Evolutionary conservation across 257 asterid species (phyloP).

Genomic region (Ajuga chamaepitys): DNA sequence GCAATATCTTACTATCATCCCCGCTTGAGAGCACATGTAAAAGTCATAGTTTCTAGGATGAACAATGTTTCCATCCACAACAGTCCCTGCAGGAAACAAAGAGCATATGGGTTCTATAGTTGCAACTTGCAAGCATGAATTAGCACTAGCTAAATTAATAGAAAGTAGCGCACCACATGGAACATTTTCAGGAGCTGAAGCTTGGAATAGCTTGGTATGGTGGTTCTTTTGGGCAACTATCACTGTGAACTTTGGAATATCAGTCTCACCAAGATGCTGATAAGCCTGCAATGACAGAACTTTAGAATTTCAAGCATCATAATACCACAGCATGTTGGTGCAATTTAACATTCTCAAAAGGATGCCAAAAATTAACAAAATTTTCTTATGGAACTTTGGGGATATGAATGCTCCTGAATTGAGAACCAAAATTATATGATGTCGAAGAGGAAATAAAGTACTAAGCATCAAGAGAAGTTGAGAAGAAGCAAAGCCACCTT

Average conservation of each 20-base stretch:
- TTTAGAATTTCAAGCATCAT: conserved; percentile 11
- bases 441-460: background rate
- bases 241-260: conserved; percentile 74
- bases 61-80: conserved; percentile 67
- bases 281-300: conserved; percentile 49
- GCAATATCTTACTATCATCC: conserved; percentile 56
- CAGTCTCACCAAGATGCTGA: conserved; percentile 70
- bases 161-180: conserved; percentile 56
- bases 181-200: conserved; percentile 60
- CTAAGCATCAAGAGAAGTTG: conserved; percentile 6
- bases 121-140: background rate
- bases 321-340: background rate
- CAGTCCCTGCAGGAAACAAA: conserved; percentile 55
- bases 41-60: conserved; percentile 84
- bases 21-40: conserved; percentile 86
- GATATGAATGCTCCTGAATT: background rate
- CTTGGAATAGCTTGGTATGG: conserved; percentile 76
- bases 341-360: background rate
- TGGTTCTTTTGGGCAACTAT: conserved; percentile 89
- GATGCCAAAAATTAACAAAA: background rate
- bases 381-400: background rate
- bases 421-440: background rate
- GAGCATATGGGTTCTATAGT: background rate
- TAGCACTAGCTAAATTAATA: background rate
- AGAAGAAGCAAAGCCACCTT: conserved; percentile 49